Evolutionary conservation across 495 filamentous ascomycete genomes (phyloP).

Genomic region (Neurospora sp.): DNA sequence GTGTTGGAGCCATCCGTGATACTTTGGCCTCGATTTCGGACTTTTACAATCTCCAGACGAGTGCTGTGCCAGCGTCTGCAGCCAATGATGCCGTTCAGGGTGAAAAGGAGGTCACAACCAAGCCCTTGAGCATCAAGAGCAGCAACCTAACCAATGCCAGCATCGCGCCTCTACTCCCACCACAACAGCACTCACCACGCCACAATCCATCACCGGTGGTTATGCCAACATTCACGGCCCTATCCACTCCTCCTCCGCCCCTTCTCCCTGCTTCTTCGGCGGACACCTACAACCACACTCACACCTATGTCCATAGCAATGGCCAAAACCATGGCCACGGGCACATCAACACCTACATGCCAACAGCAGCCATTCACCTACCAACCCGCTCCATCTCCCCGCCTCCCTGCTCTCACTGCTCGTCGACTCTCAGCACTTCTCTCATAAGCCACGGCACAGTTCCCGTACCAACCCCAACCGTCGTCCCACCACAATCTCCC

Average conservation of each 20-base stretch:
- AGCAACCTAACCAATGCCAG: neutral
- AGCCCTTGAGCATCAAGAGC: neutral
- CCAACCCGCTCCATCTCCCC: neutral
- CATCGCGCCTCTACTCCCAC: neutral
- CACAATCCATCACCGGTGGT: neutral
- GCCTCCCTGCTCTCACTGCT: neutral
- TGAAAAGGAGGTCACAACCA: neutral
- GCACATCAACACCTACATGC: neutral
- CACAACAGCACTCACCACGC: neutral
- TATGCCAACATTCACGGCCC: neutral
- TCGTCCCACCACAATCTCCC: neutral
- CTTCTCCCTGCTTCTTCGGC: neutral
- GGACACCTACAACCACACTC: neutral
- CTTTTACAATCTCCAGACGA: conserved; percentile 27
- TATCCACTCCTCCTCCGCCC: neutral
- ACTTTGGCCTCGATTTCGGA: conserved; percentile 25
- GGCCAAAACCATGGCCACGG: neutral
- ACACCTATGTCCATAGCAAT: neutral
- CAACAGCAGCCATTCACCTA: neutral
- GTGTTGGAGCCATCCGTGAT: conserved; percentile 31
- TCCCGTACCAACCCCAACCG: neutral
- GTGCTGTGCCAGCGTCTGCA: neutral
- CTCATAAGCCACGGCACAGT: neutral
- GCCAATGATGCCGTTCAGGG: neutral
- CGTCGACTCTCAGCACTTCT: neutral